Evolutionary conservation across 495 filamentous ascomycete genomes (phyloP).

Genomic region (Parathielavia hyrcaniae): DNA sequence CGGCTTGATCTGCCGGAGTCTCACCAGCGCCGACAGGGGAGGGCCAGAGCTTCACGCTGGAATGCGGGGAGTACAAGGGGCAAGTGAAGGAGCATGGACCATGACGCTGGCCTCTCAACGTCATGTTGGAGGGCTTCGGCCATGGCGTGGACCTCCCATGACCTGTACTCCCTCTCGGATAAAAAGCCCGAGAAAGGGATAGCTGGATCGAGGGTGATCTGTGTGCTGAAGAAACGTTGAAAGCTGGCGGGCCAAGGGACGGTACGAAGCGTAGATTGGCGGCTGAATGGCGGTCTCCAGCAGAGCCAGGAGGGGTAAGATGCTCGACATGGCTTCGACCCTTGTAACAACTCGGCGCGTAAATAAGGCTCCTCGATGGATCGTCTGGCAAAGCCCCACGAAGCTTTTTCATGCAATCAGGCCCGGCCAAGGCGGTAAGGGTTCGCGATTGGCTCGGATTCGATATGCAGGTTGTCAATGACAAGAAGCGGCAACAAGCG

Average conservation of each 20-base stretch:
- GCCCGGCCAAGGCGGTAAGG: constrained; percentile 33
- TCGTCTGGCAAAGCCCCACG: constrained; percentile 32
- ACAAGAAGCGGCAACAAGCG: constrained; percentile 14
- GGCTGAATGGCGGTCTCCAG: neutral
- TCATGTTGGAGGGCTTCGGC: constrained; percentile 9
- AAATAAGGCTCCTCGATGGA: constrained; percentile 45
- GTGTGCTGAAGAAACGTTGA: constrained; percentile 7
- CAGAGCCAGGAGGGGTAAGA: constrained; percentile 10
- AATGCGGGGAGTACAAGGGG: constrained; percentile 23
- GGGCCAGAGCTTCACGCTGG: constrained; percentile 23
- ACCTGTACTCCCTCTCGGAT: neutral
- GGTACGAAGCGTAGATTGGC: constrained; percentile 31
- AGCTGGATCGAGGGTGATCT: constrained; percentile 20
- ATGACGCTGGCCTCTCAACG: constrained; percentile 18
- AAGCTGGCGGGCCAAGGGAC: constrained; percentile 30
- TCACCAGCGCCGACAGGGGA: neutral
- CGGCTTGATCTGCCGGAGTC: constrained; percentile 19
- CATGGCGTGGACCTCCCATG: no score
- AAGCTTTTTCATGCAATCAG: constrained; percentile 38
- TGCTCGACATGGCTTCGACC: constrained; percentile 30
- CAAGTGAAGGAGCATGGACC: constrained; percentile 9
- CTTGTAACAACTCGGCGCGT: constrained; percentile 46
- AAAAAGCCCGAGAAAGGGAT: constrained; percentile 21
- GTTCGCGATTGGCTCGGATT: constrained; percentile 36
- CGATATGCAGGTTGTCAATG: constrained; percentile 25